phyloP scores from a whole-genome alignment of 805 yeast genomes.

The Lipomyces orientalis region DNA sequence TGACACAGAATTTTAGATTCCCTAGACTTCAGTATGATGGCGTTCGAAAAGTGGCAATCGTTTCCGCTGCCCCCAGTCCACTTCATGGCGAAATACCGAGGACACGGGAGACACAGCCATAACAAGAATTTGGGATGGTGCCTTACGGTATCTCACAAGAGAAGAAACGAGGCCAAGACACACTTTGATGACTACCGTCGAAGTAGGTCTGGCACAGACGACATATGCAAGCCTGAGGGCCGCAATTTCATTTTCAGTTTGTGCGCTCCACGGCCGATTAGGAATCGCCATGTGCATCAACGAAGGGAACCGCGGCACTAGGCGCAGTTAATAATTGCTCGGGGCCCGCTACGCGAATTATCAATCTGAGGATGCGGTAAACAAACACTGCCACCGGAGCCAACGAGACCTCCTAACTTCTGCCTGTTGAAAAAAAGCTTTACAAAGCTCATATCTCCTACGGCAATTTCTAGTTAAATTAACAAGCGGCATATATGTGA shows the following conservation, averaged over 20 bases:
- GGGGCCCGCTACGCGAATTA: too few species aligned
- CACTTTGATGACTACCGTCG: background rate
- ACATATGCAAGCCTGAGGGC: background rate
- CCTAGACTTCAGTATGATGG: conserved; percentile 4
- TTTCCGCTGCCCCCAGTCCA: background rate
- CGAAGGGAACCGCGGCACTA: conserved; percentile 5
- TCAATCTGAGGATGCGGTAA: too few species aligned
- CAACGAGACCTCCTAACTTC: too few species aligned
- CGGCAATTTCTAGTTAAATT: too few species aligned
- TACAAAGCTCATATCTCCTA: too few species aligned
- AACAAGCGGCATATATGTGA: too few species aligned
- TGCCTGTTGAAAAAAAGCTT: too few species aligned
- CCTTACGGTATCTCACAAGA: background rate
- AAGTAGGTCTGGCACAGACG: background rate
- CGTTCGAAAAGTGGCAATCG: conserved; percentile 1
- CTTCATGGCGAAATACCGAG: conserved; percentile 1
- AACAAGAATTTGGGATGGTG: background rate
- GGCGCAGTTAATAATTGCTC: too few species aligned
- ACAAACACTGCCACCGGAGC: too few species aligned
- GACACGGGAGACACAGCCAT: background rate
- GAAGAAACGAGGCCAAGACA: background rate
- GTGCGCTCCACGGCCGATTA: background rate
- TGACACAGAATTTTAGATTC: background rate
- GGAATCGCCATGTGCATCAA: background rate
- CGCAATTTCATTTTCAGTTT: conserved; percentile 1